phyloP scores from a whole-genome alignment of 2,329 filamentous ascomycete species.

The Metarhizium humberi region DNA sequence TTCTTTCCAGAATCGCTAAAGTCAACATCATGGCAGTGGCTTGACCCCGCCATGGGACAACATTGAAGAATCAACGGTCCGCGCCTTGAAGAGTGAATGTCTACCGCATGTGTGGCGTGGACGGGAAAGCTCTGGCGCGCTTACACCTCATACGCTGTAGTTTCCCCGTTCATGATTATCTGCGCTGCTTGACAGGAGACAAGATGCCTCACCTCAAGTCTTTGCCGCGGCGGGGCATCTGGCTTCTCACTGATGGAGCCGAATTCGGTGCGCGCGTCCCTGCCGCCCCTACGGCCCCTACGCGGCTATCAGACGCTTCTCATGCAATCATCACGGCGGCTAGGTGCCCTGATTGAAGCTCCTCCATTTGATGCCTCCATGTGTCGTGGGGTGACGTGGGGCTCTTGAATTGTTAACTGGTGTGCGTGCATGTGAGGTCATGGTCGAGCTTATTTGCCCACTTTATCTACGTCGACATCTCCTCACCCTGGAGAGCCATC shows the following conservation, averaged over 20 bases:
- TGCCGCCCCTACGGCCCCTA: background rate
- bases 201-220: background rate
- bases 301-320: background rate
- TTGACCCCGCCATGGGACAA: no score
- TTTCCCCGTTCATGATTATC: background rate
- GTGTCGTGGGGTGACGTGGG: background rate
- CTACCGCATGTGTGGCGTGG: no score
- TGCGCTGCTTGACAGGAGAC: background rate
- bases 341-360: no score
- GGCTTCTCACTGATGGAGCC: background rate
- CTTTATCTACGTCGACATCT: background rate
- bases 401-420: background rate
- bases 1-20: no score
- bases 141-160: no score
- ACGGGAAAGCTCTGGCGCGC: background rate
- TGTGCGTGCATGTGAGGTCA: no score
- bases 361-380: no score
- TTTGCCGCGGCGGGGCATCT: slow-evolving; percentile 4
- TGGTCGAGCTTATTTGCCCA: background rate
- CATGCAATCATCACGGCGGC: no score
- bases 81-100: background rate
- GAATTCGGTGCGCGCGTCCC: slow-evolving; percentile 4
- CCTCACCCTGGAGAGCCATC: background rate
- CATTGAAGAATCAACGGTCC: background rate
- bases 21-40: no score